Base-by-base conservation (phyloP, 2,329 filamentous ascomycete species). In the Exophiala phaeomuriformis region DNA sequence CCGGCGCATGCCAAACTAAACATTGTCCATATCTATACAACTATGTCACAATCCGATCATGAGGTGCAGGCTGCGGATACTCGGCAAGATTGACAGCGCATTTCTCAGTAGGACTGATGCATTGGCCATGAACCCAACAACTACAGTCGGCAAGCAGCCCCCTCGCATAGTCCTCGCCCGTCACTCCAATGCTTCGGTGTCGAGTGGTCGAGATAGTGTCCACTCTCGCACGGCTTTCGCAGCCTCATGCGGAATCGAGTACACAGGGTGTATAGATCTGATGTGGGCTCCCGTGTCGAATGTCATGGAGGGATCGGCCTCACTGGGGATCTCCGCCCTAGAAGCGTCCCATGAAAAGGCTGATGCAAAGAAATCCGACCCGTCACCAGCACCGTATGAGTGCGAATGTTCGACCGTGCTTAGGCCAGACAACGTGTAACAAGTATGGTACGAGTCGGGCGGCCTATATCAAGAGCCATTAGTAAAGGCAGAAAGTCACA, bases 391-490 rank as follows among this genome's bases (percentile, higher is more conserved):
- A 4, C 37, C 48, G 46, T 77, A 78, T 36, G 69, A 70, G 61
- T 79, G 80, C 37, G 71, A 65, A 68, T 95, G 81, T 71, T 95
- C 88, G 28, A 85, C 85, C 49, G 84, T 85, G 68, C 88, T 93
- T 61, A 97, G 76, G 3, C 91, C 91, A 27, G 86, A 84, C 19
- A 97, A 79, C 31, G 90, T 88, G 72, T 97, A 97, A 72, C 88
- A 93, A 42, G 89, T 89, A 71, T 97, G 91, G 66, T 97, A 96
- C 46, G 86, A 84, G 72, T 97, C 91, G 3, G 90, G 84, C 56
- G 77, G 77, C 64, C 86, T 90, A 63, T 31, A 19, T 19, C 19
- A 19, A 19, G 29, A 28, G 37, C 4, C 27, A 5, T 31, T 19
- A 67, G 64, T 51, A 47, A 56, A 39, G 42, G 56, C 42, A 7